Conservation (phyloP, 2,329 filamentous ascomycete species). For the Aspergillus intermedius region DNA sequence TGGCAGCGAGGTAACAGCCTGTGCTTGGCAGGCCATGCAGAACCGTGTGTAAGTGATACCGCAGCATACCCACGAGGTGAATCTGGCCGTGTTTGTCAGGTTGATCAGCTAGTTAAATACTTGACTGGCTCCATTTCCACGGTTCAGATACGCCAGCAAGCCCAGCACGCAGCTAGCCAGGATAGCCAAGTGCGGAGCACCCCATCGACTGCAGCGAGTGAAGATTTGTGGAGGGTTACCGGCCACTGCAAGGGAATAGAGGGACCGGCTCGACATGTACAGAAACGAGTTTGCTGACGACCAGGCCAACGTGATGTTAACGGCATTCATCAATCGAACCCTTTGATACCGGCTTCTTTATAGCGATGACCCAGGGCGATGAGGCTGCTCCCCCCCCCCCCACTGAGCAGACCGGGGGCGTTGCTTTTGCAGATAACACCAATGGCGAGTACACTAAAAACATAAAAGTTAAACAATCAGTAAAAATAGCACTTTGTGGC, state of each 20-base stretch:
- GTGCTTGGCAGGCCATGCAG: slow-evolving; percentile 39
- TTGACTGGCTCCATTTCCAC: neutral
- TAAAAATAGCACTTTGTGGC: slow-evolving; percentile 49
- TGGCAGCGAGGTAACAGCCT: slow-evolving; percentile 39
- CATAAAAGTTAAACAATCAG: slow-evolving; percentile 51
- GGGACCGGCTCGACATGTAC: slow-evolving; percentile 44
- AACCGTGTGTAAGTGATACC: slow-evolving; percentile 53
- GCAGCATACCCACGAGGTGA: slow-evolving; percentile 62
- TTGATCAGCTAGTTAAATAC: slow-evolving; percentile 67
- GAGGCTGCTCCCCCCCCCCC: slow-evolving; percentile 29
- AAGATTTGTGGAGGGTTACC: slow-evolving; percentile 37
- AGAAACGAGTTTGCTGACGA: slow-evolving; percentile 63
- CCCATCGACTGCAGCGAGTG: slow-evolving; percentile 34
- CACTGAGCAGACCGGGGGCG: slow-evolving; percentile 41
- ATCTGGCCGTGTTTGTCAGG: slow-evolving; percentile 57
- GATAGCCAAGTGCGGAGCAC: slow-evolving; percentile 49
- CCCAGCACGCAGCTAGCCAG: slow-evolving; percentile 35
- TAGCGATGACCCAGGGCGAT: slow-evolving; percentile 63
- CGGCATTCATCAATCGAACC: slow-evolving; percentile 66
- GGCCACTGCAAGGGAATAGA: slow-evolving; percentile 44
- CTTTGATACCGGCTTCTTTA: slow-evolving; percentile 58
- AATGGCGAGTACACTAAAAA: slow-evolving; percentile 50
- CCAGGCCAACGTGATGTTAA: slow-evolving; percentile 65
- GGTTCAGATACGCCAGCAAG: slow-evolving; percentile 21
- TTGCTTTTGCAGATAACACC: slow-evolving; percentile 54